Conservation (phyloP, 768 basidiomycete species). For the Lactarius indigo region DNA sequence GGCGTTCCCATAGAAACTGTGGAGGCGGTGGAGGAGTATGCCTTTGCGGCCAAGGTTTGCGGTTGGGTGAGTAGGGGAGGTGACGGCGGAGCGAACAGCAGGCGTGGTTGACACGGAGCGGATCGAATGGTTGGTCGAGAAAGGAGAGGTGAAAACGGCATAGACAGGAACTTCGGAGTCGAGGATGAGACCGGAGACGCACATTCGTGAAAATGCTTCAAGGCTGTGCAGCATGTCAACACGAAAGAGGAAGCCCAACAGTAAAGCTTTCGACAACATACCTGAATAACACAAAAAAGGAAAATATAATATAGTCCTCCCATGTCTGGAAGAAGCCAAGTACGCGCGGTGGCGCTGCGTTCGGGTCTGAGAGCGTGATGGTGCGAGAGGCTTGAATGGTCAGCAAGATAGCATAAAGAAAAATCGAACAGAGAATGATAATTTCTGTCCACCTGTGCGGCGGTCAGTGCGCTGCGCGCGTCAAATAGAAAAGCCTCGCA, state of each 20-base stretch:
- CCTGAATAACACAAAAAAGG: conserved; percentile 83
- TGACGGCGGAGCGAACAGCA: conserved; percentile 2
- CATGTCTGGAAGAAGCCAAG: conserved; percentile 81
- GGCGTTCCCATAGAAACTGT: conserved; percentile 43
- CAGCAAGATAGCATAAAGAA: conserved; percentile 77
- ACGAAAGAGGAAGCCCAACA: background rate
- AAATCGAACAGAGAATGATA: conserved; percentile 73
- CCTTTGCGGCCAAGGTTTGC: conserved; percentile 43
- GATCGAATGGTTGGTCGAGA: conserved; percentile 32
- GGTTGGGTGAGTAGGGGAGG: conserved; percentile 29
- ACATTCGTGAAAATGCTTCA: conserved; percentile 84
- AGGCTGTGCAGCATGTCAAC: conserved; percentile 43
- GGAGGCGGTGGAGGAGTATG: conserved; percentile 46
- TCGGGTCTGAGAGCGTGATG: conserved; percentile 38
- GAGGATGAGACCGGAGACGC: conserved; percentile 83
- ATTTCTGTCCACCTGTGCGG: conserved; percentile 78
- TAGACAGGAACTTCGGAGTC: conserved; percentile 71
- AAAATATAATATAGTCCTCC: conserved; percentile 88
- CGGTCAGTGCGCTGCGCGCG: background rate
- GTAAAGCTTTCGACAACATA: conserved; percentile 37
- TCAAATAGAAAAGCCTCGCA: conserved; percentile 40
- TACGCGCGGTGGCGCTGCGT: conserved; percentile 40
- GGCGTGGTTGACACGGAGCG: conserved; percentile 31
- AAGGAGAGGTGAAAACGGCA: conserved; percentile 43
- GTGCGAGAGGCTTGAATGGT: conserved; percentile 73